Base-by-base conservation (phyloP, 2,329 filamentous ascomycete species). In the Aspergillus pseudonomiae region DNA sequence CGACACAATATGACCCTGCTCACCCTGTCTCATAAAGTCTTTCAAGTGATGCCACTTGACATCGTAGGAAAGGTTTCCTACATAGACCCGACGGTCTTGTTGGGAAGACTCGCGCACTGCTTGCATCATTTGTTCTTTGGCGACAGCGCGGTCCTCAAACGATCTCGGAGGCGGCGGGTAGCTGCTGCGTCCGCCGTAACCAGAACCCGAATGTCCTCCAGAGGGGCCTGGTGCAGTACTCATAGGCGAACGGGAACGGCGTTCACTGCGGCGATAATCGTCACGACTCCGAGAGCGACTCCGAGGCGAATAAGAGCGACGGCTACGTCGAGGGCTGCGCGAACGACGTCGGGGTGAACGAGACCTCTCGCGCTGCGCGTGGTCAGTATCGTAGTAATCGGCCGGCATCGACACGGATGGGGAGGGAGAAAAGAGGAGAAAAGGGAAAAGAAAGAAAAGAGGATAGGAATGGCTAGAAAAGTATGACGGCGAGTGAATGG, bases 41-140 rank as follows among this genome's bases (percentile, higher is more conserved):
- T 99, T 99, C 68, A 99, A 88, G 77, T 98, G 95, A 85, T 98
- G 94, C 95, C 95, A 99, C 85, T 99, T 99, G 80, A 99, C 95
- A 85, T 99, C 95, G 85, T 99, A 99, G 57, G 94, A 95, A 73
- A 99, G 87, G 79, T 99, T 99, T 81, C 95, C 95, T 79, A 99
- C 95, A 80, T 99, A 99, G 88, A 99, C 95, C 71, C 95, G 94
- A 77, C 95, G 94, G 86, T 99, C 95, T 83, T 99, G 95, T 80
- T 98, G 95, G 66, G 95, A 98, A 53, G 92, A 91, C 77, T 98
- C 95, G 77, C 93, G 90, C 73, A 97, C 90, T 77, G 88, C 93
- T 81, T 89, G 91, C 92, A 98, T 96, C 93, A 96, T 97, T 79
- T 93, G 90, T 81, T 97, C 93, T 81, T 95, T 94, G 74, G 91